A percentile compares a stretch with the other conserved stretches of the same genome.
These are phyloP conservation scores for Cercospora sp. DNA, from an alignment of 2,329 filamentous ascomycete species.

Conservation along the genomic window DNA sequence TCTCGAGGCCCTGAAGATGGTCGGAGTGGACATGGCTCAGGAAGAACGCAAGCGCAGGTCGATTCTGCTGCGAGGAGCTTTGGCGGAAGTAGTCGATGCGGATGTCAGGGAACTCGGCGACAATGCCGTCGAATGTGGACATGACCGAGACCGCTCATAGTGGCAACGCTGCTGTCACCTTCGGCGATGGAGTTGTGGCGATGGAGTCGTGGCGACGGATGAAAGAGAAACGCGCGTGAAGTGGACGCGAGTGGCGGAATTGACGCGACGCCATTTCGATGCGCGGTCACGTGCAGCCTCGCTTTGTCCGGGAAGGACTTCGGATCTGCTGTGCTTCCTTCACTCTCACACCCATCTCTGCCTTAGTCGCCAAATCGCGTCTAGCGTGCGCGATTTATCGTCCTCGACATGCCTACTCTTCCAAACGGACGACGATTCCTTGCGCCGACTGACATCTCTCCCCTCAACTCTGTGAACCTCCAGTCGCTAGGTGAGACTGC, in stretches of 20 bases:
- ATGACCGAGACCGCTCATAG: conserved; percentile 47
- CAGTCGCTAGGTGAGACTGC: no score
- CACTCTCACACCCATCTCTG: background rate
- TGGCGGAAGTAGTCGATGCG: conserved; percentile 78
- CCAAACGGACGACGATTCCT: background rate
- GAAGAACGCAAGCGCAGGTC: conserved; percentile 76
- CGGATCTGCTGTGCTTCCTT: background rate
- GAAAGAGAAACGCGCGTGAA: background rate
- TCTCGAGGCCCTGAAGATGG: conserved; percentile 78
- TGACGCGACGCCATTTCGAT: background rate
- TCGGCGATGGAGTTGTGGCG: background rate
- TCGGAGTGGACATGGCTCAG: conserved; percentile 92
- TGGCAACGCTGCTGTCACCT: background rate
- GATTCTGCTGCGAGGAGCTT: conserved; percentile 43
- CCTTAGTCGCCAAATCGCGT: background rate
- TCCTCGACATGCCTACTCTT: background rate
- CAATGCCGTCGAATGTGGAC: conserved; percentile 74
- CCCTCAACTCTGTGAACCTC: background rate
- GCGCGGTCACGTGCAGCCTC: background rate
- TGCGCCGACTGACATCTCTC: background rate
- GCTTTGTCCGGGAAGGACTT: background rate
- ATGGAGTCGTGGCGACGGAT: background rate
- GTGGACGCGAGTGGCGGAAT: background rate
- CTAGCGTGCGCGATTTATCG: background rate
- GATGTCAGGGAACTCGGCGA: conserved; percentile 77